Percentiles rank a stretch among this genome's conserved stretches.
phyloP scores from a whole-genome alignment of 768 basidiomycete species.

The Termitomyces sp. region DNA sequence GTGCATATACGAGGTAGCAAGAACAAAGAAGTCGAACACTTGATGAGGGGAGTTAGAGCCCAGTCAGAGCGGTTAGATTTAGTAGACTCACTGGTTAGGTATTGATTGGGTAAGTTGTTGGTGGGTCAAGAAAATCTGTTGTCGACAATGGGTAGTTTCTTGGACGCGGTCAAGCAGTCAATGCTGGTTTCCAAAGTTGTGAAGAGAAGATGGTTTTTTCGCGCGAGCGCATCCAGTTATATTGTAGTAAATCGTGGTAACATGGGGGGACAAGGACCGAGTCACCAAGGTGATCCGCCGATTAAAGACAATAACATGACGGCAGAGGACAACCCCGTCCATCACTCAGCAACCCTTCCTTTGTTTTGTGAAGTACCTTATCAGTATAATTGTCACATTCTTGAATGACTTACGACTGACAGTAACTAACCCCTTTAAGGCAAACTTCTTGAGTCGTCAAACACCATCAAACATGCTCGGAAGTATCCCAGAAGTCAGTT shows the following conservation, averaged over 20 bases:
- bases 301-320: not conserved
- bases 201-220: not conserved
- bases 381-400: not conserved
- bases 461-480: not conserved
- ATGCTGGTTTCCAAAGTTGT: not conserved
- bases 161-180: not conserved
- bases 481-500: not conserved
- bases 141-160: not conserved
- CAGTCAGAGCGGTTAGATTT: not conserved
- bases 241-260: not conserved
- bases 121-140: not conserved
- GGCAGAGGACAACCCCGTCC: not conserved
- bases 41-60: not conserved
- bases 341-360: not conserved
- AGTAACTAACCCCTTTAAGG: not conserved
- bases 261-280: not conserved
- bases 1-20: not conserved
- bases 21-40: not conserved
- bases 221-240: not conserved
- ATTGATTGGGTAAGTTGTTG: not conserved
- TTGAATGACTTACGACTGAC: not conserved
- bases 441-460: not conserved
- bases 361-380: not conserved
- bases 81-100: not conserved
- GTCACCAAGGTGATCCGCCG: slow-evolving; percentile 5